Evolutionary conservation across 352 stramenopile genomes (phyloP).

Genomic region (Blastocystis sp.): DNA sequence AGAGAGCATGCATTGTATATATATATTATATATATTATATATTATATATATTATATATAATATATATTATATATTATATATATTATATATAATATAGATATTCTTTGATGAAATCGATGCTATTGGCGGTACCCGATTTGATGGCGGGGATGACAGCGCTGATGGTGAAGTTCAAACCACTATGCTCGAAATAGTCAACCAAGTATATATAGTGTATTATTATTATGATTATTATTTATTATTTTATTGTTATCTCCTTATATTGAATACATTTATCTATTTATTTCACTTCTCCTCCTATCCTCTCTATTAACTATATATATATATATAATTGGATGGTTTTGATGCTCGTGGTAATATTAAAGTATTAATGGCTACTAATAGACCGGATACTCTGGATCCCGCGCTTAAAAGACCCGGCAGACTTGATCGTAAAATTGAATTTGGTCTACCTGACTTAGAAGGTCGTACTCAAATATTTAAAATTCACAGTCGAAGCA

Average conservation of each 20-base stretch:
- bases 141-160: slow-evolving; percentile 61
- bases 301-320: too few species aligned
- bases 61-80: slow-evolving; percentile 36
- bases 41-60: slow-evolving; percentile 58
- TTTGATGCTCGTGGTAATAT: slow-evolving; percentile 96
- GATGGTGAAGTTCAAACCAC: slow-evolving; percentile 97
- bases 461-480: slow-evolving; percentile 93
- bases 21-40: not conserved
- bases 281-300: too few species aligned
- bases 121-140: slow-evolving; percentile 71
- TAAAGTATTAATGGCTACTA: slow-evolving; percentile 94
- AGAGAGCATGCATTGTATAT: slow-evolving; percentile 73
- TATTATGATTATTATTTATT: too few species aligned
- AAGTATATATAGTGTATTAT: too few species aligned
- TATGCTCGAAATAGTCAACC: slow-evolving; percentile 95
- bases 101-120: slow-evolving; percentile 99
- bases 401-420: slow-evolving; percentile 78
- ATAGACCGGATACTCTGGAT: slow-evolving; percentile 83
- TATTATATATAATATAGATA: slow-evolving; percentile 45
- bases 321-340: slow-evolving; percentile 88
- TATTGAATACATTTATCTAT: too few species aligned
- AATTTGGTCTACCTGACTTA: slow-evolving; percentile 92
- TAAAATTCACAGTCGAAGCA: slow-evolving; percentile 94
- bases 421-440: slow-evolving; percentile 91
- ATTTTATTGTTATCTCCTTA: too few species aligned